A percentile compares a stretch with the other conserved stretches of the same genome.
Evolutionary conservation across 345 rosid species (phyloP).

Genomic region (Gossypium herbaceum): DNA sequence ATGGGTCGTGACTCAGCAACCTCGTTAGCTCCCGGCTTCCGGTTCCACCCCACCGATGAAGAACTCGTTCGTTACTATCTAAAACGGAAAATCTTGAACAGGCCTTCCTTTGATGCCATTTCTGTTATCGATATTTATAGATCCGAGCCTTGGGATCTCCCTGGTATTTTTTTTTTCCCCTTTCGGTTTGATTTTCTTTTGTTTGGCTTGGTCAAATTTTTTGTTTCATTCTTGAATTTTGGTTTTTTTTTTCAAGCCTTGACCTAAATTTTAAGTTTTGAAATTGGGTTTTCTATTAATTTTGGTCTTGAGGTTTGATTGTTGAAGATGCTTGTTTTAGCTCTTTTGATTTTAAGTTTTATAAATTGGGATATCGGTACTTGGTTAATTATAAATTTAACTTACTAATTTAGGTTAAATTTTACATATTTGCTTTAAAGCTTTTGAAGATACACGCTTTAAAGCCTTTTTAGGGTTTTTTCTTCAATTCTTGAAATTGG

Average conservation of each 20-base stretch:
- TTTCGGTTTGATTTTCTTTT: background rate
- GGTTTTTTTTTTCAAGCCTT: too few relatives aligned
- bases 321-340: background rate
- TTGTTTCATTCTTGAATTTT: background rate
- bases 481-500: background rate
- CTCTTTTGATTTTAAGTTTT: background rate
- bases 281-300: background rate
- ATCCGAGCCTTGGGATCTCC: conserved; percentile 96
- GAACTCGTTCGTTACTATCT: conserved; percentile 93
- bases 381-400: background rate
- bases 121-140: conserved; percentile 72
- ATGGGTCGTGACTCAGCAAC: conserved; percentile 56
- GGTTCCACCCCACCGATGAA: conserved; percentile 94
- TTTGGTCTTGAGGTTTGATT: background rate
- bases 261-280: background rate
- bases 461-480: background rate
- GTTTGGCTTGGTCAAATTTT: background rate
- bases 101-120: conserved; percentile 67
- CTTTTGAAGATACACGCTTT: background rate
- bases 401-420: background rate
- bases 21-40: conserved; percentile 84
- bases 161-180: conserved; percentile 35
- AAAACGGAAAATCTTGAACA: conserved; percentile 67
- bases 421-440: background rate
- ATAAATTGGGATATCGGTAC: background rate